Percentiles rank a stretch among this genome's conserved stretches.
Evolutionary conservation across 169 alveolate species (phyloP).

Genomic region (Amoebophrya sp.): DNA sequence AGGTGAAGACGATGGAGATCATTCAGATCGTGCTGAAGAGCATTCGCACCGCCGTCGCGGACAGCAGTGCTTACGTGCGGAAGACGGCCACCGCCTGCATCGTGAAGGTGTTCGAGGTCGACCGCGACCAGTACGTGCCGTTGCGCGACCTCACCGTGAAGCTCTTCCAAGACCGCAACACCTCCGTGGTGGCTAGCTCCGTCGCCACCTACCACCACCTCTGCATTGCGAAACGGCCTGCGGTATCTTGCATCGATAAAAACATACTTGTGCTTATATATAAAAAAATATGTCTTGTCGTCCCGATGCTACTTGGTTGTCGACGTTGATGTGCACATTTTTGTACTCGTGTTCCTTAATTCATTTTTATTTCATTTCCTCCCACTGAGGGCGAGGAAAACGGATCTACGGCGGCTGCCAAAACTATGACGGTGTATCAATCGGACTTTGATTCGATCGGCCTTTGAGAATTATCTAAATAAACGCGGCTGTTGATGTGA

Average conservation of each 20-base stretch:
- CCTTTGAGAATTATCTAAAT: too few relatives aligned
- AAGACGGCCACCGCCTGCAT: neutral
- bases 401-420: neutral
- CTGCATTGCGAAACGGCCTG: neutral
- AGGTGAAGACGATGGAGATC: neutral
- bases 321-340: too few relatives aligned
- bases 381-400: too few relatives aligned
- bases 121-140: neutral
- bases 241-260: neutral
- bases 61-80: neutral
- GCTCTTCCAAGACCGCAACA: neutral
- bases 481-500: too few relatives aligned
- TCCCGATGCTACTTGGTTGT: too few relatives aligned
- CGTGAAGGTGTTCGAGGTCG: neutral
- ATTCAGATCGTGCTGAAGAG: neutral
- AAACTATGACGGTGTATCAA: too few relatives aligned
- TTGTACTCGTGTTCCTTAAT: neutral
- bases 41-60: neutral
- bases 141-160: neutral
- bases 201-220: neutral
- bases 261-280: neutral
- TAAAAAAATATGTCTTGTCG: too few relatives aligned
- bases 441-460: too few relatives aligned
- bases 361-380: too few relatives aligned
- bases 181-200: neutral